These are phyloP conservation scores for Rhynchosporium secalis DNA, from an alignment of 2,329 filamentous ascomycete genomes.

Conservation along the genomic window DNA sequence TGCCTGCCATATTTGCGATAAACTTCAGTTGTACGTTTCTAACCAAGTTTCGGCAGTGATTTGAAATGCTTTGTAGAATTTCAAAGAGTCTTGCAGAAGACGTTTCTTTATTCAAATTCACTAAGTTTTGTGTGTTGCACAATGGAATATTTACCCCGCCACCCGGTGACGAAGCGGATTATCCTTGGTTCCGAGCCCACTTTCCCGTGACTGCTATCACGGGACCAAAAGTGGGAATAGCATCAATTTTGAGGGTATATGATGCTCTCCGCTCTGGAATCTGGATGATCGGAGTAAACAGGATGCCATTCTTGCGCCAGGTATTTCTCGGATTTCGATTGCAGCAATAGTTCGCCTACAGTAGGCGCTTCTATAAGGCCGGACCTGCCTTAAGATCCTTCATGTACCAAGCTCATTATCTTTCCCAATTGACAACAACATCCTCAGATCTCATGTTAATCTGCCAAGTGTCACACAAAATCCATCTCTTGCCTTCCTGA, in stretches of 20 bases:
- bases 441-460: not conserved
- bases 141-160: constrained; percentile 6
- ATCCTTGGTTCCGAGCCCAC: not conserved
- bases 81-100: not conserved
- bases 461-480: not conserved
- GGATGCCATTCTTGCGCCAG: too few relatives aligned
- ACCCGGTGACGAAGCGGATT: constrained; percentile 4
- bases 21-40: not conserved
- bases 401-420: not conserved
- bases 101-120: not conserved
- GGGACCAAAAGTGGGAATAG: not conserved
- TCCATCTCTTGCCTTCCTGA: not conserved
- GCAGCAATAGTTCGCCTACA: too few relatives aligned
- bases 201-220: not conserved
- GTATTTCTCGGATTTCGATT: too few relatives aligned
- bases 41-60: not conserved
- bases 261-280: not conserved
- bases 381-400: too few relatives aligned
- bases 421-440: not conserved
- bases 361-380: too few relatives aligned
- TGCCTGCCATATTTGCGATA: constrained; percentile 61
- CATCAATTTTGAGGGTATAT: not conserved
- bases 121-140: not conserved
- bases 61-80: too few relatives aligned
- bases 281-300: too few relatives aligned